Percentiles rank a stretch among this genome's conserved stretches.
Conservation (phyloP, 1,284 basidiomycete species). For the Schizopora paradoxa region DNA sequence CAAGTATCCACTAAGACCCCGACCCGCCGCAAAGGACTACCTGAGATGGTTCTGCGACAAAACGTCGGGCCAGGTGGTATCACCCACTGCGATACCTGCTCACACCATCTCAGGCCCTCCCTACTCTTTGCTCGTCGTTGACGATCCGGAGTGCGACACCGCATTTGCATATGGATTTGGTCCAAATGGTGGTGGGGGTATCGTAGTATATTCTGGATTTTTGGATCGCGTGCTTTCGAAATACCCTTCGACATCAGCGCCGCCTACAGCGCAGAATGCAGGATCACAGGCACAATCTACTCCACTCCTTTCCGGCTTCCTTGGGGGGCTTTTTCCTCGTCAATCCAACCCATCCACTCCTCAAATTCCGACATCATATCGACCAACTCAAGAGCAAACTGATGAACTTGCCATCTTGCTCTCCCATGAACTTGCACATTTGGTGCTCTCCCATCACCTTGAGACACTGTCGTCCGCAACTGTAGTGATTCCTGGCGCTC, state of each 20-base stretch:
- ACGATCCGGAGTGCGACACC: constrained; percentile 72
- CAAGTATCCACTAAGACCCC: constrained; percentile 61
- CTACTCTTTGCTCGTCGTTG: constrained; percentile 80
- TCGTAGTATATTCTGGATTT: constrained; percentile 87
- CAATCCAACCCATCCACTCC: constrained; percentile 28
- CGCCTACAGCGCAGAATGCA: neutral
- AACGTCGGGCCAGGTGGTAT: neutral
- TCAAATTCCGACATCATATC: constrained; percentile 28
- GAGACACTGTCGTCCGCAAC: constrained; percentile 81
- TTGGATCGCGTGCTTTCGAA: constrained; percentile 71
- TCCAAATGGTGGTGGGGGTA: constrained; percentile 80
- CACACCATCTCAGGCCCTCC: constrained; percentile 74
- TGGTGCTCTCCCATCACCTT: constrained; percentile 83
- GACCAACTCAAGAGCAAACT: constrained; percentile 77
- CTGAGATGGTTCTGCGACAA: constrained; percentile 48
- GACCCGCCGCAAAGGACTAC: constrained; percentile 63
- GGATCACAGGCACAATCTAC: constrained; percentile 25
- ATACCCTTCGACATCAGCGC: constrained; percentile 23
- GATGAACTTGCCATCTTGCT: constrained; percentile 80
- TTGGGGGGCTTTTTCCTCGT: constrained; percentile 40
- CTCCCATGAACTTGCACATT: constrained; percentile 84
- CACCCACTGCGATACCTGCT: constrained; percentile 25
- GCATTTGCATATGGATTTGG: constrained; percentile 93
- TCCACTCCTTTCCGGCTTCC: constrained; percentile 46
- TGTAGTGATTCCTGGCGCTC: constrained; percentile 73